A percentile compares a stretch with the other conserved stretches of the same genome.
These are phyloP conservation scores for Ceratocystis cubensis DNA, from an alignment of 2,329 filamentous ascomycete genomes.

Conservation along the genomic window DNA sequence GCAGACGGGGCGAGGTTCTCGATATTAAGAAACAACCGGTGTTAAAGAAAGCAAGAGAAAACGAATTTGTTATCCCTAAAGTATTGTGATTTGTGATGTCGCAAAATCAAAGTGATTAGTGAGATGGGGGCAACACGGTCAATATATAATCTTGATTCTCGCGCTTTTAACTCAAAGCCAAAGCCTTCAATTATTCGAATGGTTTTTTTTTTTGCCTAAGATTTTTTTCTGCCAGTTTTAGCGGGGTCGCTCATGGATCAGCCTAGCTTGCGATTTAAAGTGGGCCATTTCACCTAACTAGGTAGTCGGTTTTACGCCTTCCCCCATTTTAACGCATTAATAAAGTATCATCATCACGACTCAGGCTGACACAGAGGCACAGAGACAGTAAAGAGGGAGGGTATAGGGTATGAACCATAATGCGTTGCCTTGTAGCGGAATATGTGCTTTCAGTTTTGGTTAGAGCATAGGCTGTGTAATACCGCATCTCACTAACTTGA, in stretches of 20 bases:
- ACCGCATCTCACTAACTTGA: too few species aligned
- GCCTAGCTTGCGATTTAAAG: not conserved
- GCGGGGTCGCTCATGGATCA: conserved; percentile 8
- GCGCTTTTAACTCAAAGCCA: too few species aligned
- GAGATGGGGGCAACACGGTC: not conserved
- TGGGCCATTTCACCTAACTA: not conserved
- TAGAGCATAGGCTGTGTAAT: not conserved
- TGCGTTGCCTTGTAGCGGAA: not conserved
- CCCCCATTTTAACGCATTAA: not conserved
- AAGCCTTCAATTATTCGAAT: not conserved
- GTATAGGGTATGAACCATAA: not conserved
- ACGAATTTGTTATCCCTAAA: not conserved
- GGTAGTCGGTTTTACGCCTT: conserved; percentile 3
- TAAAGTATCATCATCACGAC: not conserved
- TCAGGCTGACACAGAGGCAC: not conserved
- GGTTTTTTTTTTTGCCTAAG: not conserved
- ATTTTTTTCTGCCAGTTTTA: conserved; percentile 16
- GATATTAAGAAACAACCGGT: not conserved
- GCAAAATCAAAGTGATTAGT: not conserved
- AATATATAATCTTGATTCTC: not conserved
- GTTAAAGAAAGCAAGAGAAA: not conserved
- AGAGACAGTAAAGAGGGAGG: not conserved
- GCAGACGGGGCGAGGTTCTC: not conserved
- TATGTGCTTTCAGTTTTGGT: not conserved
- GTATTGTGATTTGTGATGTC: not conserved